A percentile compares a stretch with the other conserved stretches of the same genome.
Evolutionary conservation across 192 early-diverging fungal species (phyloP).

Genomic region (Backusella liffmaniae): DNA sequence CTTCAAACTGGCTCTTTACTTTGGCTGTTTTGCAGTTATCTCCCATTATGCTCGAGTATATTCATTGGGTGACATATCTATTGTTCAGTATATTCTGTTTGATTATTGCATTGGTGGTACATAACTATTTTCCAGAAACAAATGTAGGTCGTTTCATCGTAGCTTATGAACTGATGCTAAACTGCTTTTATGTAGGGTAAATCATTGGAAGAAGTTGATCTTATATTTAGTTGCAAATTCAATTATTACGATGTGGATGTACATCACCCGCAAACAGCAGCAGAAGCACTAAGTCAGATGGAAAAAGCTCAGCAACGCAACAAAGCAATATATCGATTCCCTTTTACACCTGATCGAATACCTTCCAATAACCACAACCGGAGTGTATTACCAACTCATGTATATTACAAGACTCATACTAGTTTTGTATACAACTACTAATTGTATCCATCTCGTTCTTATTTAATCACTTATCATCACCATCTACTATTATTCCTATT

Average conservation of each 20-base stretch:
- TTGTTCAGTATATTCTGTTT: slow-evolving; percentile 69
- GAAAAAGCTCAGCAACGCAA: slow-evolving; percentile 16
- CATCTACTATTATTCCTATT: not conserved
- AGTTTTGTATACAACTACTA: not conserved
- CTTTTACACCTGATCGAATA: slow-evolving; percentile 10
- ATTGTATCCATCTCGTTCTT: not conserved
- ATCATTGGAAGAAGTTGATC: slow-evolving; percentile 38
- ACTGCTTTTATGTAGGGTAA: slow-evolving; percentile 25
- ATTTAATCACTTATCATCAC: not conserved
- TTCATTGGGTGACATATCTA: slow-evolving; percentile 62
- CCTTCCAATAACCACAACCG: not conserved
- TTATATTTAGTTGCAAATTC: slow-evolving; percentile 32
- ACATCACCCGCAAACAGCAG: slow-evolving; percentile 34
- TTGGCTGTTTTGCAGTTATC: slow-evolving; percentile 67
- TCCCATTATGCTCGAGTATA: slow-evolving; percentile 64
- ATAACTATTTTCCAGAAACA: slow-evolving; percentile 77
- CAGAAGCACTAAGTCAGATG: slow-evolving; percentile 21
- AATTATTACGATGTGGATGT: slow-evolving; percentile 29
- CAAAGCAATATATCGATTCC: slow-evolving; percentile 5
- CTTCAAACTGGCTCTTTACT: slow-evolving; percentile 88
- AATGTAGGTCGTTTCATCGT: slow-evolving; percentile 42
- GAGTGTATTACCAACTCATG: not conserved
- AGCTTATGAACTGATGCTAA: not conserved
- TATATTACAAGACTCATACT: not conserved
- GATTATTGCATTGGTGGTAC: slow-evolving; percentile 54